Base-by-base conservation (phyloP, 768 basidiomycete species). In the Lactarius hengduanensis region DNA sequence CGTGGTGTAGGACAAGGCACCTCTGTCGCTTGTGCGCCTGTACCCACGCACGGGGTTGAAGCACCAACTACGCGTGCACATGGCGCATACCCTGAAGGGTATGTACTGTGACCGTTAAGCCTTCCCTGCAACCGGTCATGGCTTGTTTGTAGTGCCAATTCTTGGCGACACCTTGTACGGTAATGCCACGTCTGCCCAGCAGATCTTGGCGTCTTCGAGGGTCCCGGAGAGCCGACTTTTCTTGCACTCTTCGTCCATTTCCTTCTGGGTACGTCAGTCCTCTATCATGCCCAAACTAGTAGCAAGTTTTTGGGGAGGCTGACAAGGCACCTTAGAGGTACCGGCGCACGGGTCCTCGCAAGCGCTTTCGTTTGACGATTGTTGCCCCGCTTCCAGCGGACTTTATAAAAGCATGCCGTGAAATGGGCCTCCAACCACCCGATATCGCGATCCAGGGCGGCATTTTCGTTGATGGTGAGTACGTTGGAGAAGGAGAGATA, bases 51-150 rank as follows among this genome's bases (percentile, higher is more conserved):
- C 70, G 3, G 70, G 70, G 30, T 57, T 69, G 55, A 71, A 71
- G 56, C 70, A 71, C 50, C 70, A 71, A 57, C 64, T 71, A 7
- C 70, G 70, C 20, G 68, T 71, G 15, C 70, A 71, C 28, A 50
- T 65, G 56, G 68, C 70, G 10, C 64, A 47, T 18, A n/a, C 3
- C 26, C 53, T 71, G 1, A 32, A 55, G 18, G 64, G 70, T 65
- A 57, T 34, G 70, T 63, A 3, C 20, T n/a, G n/a, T 34, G 28
- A 54, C 32, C n/a, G 18, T 32, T 61, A 32, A 32, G 32, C 16
- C 45, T 26, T 13, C 30, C 30, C 45, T 26, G 20, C 36, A 36
- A 41, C 13, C 20, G 38, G 41, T 30, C 55, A 40, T 59, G 38
- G 4, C 28, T 26, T 57, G 45, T 28, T n/a, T 30, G 30, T 50